phyloP scores from a whole-genome alignment of 768 basidiomycete species.

The Tylopilus plumbeoviolaceoides region DNA sequence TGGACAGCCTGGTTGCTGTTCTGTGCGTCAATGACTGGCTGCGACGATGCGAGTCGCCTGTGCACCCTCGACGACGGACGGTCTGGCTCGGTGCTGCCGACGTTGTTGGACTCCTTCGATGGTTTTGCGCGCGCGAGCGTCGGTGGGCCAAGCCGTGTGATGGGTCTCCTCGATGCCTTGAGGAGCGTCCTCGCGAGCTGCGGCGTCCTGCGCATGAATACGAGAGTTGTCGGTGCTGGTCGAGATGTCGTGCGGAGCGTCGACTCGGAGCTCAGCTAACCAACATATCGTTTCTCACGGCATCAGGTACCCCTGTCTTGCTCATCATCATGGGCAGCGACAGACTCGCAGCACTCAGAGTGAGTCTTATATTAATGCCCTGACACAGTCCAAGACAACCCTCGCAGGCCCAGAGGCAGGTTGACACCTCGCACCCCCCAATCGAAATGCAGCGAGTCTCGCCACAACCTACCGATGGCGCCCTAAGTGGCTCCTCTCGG shows the following conservation, averaged over 20 bases:
- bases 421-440: slow-evolving; percentile 22
- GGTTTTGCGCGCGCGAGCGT: slow-evolving; percentile 22
- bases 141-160: neutral
- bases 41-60: slow-evolving; percentile 24
- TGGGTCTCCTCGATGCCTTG: slow-evolving; percentile 10
- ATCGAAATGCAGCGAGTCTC: slow-evolving; percentile 27
- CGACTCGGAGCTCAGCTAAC: slow-evolving; percentile 3
- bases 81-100: slow-evolving; percentile 6
- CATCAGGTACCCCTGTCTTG: neutral
- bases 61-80: slow-evolving; percentile 16
- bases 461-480: slow-evolving; percentile 1
- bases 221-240: slow-evolving; percentile 46
- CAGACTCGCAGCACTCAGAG: slow-evolving; percentile 84
- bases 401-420: slow-evolving; percentile 51
- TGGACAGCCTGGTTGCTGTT: slow-evolving; percentile 7
- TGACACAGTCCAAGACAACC: slow-evolving; percentile 34
- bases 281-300: slow-evolving; percentile 19
- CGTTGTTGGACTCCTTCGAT: slow-evolving; percentile 17
- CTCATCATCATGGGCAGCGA: slow-evolving; percentile 49
- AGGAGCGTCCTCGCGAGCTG: slow-evolving; percentile 78
- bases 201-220: slow-evolving; percentile 54
- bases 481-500: slow-evolving; percentile 5
- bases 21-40: slow-evolving; percentile 15
- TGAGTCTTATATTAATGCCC: slow-evolving; percentile 43
- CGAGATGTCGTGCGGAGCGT: slow-evolving; percentile 39